Percentiles rank a stretch among this genome's conserved stretches.
Evolutionary conservation across 257 asterid species (phyloP).

Genomic region (Leonotis leonurus): DNA sequence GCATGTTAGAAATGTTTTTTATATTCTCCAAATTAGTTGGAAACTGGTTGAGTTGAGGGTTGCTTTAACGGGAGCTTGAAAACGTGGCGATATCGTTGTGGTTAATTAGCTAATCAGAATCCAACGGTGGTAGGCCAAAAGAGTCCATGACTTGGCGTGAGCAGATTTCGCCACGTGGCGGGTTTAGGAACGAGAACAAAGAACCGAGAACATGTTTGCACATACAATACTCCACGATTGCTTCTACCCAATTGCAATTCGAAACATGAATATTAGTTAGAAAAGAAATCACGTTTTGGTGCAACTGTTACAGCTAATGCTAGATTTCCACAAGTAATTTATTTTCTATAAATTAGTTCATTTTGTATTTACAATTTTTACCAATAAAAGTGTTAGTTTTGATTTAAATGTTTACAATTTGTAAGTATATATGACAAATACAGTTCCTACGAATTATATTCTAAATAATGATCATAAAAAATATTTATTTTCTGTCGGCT

Average conservation of each 20-base stretch:
- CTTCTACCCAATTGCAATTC: not conserved
- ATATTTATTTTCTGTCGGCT: too few relatives aligned
- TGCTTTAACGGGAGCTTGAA: conserved; percentile 44
- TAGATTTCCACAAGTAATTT: too few relatives aligned
- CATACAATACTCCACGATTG: not conserved
- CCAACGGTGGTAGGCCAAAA: conserved; percentile 20
- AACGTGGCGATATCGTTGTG: conserved; percentile 48
- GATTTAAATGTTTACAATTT: too few relatives aligned
- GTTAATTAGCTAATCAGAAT: conserved; percentile 8
- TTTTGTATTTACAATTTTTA: too few relatives aligned
- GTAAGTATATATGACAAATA: too few relatives aligned
- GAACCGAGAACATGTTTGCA: conserved; percentile 12
- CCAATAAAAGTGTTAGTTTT: too few relatives aligned
- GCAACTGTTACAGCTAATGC: not conserved
- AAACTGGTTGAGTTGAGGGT: conserved; percentile 38
- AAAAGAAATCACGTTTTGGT: not conserved
- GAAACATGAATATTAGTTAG: not conserved
- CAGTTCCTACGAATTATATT: too few relatives aligned
- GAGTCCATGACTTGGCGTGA: conserved; percentile 29
- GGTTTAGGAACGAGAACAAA: not conserved
- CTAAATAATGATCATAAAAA: too few relatives aligned
- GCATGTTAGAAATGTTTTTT: conserved; percentile 5
- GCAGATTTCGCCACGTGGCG: conserved; percentile 28
- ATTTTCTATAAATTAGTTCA: too few relatives aligned
- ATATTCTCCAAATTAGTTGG: conserved; percentile 56